phyloP scores from a whole-genome alignment of 148 eudicot species.

The Cornus kousa region DNA sequence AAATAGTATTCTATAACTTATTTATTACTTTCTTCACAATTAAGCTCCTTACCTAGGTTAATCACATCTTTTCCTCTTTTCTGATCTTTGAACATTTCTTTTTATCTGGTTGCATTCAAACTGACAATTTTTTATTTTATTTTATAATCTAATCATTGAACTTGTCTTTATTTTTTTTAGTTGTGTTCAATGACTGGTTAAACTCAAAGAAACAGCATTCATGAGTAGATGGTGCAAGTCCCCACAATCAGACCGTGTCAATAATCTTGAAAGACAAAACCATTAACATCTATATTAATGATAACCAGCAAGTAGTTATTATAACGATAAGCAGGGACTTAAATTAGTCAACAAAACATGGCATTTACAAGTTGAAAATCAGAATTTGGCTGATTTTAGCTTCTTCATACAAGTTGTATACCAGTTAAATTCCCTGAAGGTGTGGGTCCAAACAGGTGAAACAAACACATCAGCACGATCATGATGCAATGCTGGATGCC shows the following conservation, averaged over 20 bases:
- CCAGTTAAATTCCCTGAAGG: background rate
- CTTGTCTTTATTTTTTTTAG: background rate
- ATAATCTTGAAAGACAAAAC: background rate
- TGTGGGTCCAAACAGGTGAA: background rate
- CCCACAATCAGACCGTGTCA: background rate
- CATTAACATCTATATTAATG: background rate
- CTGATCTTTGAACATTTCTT: background rate
- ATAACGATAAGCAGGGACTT: background rate
- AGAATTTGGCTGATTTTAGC: background rate
- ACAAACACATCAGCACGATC: background rate
- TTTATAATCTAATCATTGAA: too few relatives aligned
- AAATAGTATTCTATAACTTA: background rate
- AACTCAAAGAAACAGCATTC: background rate
- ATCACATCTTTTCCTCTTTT: background rate
- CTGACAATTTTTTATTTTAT: too few relatives aligned
- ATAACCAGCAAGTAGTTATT: background rate
- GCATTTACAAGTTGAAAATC: background rate
- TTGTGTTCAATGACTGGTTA: background rate
- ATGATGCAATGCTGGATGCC: background rate
- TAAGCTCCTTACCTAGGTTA: background rate
- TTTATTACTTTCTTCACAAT: background rate
- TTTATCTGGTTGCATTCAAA: too few relatives aligned
- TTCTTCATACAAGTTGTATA: background rate
- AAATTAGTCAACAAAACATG: background rate
- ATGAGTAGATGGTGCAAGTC: background rate